Conservation (phyloP, 2,329 filamentous ascomycete species). For the Penicillium sumatraense region DNA sequence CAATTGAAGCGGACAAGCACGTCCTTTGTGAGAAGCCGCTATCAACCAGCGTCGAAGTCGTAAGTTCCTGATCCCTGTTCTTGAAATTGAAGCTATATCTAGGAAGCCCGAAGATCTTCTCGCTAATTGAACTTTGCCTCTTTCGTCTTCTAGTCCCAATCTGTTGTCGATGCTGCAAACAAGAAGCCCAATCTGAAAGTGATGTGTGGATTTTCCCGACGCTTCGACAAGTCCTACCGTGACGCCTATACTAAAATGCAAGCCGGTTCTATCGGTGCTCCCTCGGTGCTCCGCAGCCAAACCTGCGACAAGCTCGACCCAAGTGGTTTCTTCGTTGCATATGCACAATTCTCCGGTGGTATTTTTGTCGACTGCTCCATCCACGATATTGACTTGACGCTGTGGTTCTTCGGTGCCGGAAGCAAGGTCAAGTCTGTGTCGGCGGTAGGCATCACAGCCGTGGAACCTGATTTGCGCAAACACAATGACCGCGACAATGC, state of each 20-base stretch:
- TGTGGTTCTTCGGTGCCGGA: constrained; percentile 66
- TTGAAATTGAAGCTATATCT: too few species aligned
- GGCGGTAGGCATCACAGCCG: constrained; percentile 62
- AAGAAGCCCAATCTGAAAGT: constrained; percentile 65
- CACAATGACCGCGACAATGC: constrained; percentile 67
- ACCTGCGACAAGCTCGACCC: constrained; percentile 71
- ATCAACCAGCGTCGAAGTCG: constrained; percentile 63
- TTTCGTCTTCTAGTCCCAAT: constrained; percentile 55
- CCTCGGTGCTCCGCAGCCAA: constrained; percentile 66
- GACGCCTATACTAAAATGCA: constrained; percentile 60
- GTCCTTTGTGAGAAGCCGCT: constrained; percentile 61
- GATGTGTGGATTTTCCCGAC: constrained; percentile 68
- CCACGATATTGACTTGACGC: constrained; percentile 69
- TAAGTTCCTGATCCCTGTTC: constrained; percentile 38
- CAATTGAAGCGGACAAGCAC: constrained; percentile 59
- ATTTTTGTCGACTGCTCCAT: constrained; percentile 75
- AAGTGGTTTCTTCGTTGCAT: constrained; percentile 69
- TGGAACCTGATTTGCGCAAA: constrained; percentile 61
- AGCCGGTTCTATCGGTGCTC: constrained; percentile 61
- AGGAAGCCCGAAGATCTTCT: too few species aligned
- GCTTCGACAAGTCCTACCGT: constrained; percentile 69
- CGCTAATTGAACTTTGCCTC: not conserved
- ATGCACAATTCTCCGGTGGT: constrained; percentile 67
- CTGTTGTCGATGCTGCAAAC: constrained; percentile 62
- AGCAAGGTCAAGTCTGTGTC: constrained; percentile 60